A percentile compares a stretch with the other conserved stretches of the same genome.
phyloP scores from a whole-genome alignment of 2,329 filamentous ascomycete genomes.

The Biscogniauxia mediterranea region DNA sequence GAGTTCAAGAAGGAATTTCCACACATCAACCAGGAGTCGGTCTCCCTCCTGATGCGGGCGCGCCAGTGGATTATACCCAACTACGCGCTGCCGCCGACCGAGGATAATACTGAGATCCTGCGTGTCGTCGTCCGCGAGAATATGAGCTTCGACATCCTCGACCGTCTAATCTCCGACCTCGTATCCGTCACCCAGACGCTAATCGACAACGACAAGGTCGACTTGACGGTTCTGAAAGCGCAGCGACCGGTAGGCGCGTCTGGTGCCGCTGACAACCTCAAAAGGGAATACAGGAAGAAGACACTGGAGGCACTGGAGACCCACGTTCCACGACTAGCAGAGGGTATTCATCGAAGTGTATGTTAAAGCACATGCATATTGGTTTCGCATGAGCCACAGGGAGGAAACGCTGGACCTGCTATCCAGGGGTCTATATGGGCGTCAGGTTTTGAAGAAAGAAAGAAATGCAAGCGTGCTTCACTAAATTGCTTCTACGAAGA shows the following conservation, averaged over 20 bases:
- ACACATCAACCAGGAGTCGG: conserved; percentile 61
- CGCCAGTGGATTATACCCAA: conserved; percentile 73
- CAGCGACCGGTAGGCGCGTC: conserved; percentile 11
- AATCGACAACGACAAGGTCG: conserved; percentile 51
- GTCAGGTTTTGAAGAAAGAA: not conserved
- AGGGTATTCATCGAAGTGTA: conserved; percentile 33
- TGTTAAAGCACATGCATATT: conserved; percentile 20
- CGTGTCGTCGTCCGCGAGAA: conserved; percentile 66
- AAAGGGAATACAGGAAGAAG: conserved; percentile 3
- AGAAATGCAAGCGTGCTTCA: not conserved
- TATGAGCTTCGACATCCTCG: conserved; percentile 66
- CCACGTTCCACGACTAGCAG: conserved; percentile 22
- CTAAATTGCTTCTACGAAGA: not conserved
- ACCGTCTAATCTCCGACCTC: conserved; percentile 61
- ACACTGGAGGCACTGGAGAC: conserved; percentile 3
- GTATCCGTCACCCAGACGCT: conserved; percentile 58
- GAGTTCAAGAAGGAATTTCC: conserved; percentile 59
- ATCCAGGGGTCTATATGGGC: not conserved
- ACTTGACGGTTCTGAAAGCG: conserved; percentile 47
- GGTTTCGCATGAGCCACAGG: not conserved
- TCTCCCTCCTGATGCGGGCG: conserved; percentile 61
- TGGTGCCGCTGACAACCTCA: not conserved
- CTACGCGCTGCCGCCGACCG: conserved; percentile 63
- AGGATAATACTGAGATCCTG: conserved; percentile 62
- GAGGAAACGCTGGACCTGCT: not conserved